Percentiles rank a stretch among this genome's conserved stretches.
Conservation (phyloP, 2,329 filamentous ascomycete species). For the Neoscytalidium dimidiatum region DNA sequence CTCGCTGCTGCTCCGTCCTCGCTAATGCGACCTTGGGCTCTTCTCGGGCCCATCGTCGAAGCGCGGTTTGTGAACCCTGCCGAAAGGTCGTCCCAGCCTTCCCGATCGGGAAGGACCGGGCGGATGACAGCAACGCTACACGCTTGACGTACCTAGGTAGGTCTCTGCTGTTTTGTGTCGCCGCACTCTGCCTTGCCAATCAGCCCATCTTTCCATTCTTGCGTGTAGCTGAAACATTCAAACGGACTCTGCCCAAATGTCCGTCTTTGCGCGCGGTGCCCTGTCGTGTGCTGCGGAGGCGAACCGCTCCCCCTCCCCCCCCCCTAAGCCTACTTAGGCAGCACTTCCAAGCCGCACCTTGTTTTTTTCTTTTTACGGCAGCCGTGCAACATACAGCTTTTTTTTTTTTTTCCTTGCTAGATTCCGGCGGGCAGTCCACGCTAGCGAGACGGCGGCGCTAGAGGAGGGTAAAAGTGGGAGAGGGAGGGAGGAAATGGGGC, state of each 20-base stretch:
- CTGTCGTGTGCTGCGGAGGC: neutral
- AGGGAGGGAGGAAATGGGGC: too few species aligned
- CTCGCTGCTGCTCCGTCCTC: constrained; percentile 5
- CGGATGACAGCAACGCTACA: neutral
- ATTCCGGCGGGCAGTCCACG: neutral
- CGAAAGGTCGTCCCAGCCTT: neutral
- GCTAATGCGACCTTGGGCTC: neutral
- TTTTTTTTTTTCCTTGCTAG: neutral
- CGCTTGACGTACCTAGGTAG: neutral
- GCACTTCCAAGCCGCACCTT: neutral
- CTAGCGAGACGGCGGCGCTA: neutral
- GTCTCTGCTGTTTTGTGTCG: neutral
- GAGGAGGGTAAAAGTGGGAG: neutral
- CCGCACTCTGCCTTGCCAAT: neutral
- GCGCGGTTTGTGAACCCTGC: neutral
- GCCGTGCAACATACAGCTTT: neutral
- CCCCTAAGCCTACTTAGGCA: too few species aligned
- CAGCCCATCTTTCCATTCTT: constrained; percentile 1
- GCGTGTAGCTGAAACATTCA: neutral
- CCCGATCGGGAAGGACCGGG: constrained; percentile 2
- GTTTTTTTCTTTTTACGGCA: constrained; percentile 4
- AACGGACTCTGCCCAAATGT: neutral
- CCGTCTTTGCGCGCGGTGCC: neutral
- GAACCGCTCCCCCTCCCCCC: too few species aligned
- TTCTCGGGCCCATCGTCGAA: neutral